Base-by-base conservation (phyloP, 768 basidiomycete species). In the Vararia minispora region DNA sequence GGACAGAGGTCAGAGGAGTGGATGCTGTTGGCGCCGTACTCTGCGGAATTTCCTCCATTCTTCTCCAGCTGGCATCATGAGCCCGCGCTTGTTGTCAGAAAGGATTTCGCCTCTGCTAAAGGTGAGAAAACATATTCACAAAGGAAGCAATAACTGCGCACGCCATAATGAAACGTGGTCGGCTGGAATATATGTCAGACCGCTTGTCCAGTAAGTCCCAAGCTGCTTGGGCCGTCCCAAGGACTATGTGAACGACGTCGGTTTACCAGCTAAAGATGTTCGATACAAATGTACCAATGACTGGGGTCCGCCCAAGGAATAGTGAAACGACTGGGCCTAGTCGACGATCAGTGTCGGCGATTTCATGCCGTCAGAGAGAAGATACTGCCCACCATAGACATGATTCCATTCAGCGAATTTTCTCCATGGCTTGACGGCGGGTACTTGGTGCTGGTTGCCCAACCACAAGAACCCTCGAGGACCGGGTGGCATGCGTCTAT, bases 201-300 rank as follows among this genome's bases (percentile, higher is more conserved):
- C 67, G 60, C 39, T 65, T 68, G 41, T 72, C 69, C 17, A 74
- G 50, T 7, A 68, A 54, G 37, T 68, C 66, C 64, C 62, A 66
- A 23, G 65, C 65, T 25, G 63, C 61, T 45, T 66, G 65, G 2
- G 67, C 65, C 3, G 59, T 68, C 5, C 65, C 62, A 28, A 68
- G 56, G 11, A 71, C 66, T 63, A n/a, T n/a, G 45, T n/a, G 7
- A 29, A 45, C 12, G 17, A 3, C 6, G 4, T 18, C 7, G 3
- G 6, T 20, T 11, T 4, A 34, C 3, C n/a, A 7, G 28, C 12
- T 33, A 20, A 24, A 13, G 16, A 10, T 14, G 6, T 3, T 24
- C 3, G 23, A 3, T 16, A 14, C 8, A 17, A 10, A 41, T 56
- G 27, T 42, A 65, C 66, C 53, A 18, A 68, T 63, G 2, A 66